Base-by-base conservation (phyloP, 352 stramenopile genomes). In the Phytopythium ostracodes region DNA sequence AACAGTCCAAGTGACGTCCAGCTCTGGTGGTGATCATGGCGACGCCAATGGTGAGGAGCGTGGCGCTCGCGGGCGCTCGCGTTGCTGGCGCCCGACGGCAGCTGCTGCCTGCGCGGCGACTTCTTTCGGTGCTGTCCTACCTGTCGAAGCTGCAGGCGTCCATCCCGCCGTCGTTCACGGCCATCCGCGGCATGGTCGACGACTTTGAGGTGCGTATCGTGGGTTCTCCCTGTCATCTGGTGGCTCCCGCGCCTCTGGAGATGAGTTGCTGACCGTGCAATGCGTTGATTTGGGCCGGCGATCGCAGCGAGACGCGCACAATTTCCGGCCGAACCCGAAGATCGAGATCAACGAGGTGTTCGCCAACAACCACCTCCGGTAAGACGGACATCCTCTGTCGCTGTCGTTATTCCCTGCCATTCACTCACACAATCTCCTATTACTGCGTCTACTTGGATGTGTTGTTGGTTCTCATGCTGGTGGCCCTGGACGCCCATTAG, bases 301-400 rank as follows among this genome's bases (percentile, higher is more conserved):
- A 44, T 35, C 46, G 36, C 43, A 88, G 79, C 65, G 69, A 27
- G 65, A 73, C n/a, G 72, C 78, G 55, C 47, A 68, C 31, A 67
- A 65, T 15, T 89, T 89, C 59, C 38, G 55, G 36, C 77, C 79
- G n/a, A 79, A 75, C 54, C 27, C 61, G 8, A 69, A 56, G 20
- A 67, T 72, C n/a, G 64, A 75, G 47, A 72, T 71, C 18, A 81
- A 87, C 46, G 80, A 88, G 31, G 77, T 91, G 17, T 91, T 91
- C 38, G 76, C 79, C 20, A 91, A 89, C 67, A 91, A 91, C 63
- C 79, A 89, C 54, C 55, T 91, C 56, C 62, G 73, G 79, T 85
- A 62, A 31, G 64, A 4, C n/a, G n/a, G n/a, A n/a, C n/a, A n/a
- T n/a, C n/a, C n/a, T n/a, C n/a, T n/a, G n/a, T n/a, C n/a, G n/a